A percentile compares a stretch with the other conserved stretches of the same genome.
Evolutionary conservation across 169 alveolate species (phyloP).

Genomic region (Plasmodium cynomolgi): DNA sequence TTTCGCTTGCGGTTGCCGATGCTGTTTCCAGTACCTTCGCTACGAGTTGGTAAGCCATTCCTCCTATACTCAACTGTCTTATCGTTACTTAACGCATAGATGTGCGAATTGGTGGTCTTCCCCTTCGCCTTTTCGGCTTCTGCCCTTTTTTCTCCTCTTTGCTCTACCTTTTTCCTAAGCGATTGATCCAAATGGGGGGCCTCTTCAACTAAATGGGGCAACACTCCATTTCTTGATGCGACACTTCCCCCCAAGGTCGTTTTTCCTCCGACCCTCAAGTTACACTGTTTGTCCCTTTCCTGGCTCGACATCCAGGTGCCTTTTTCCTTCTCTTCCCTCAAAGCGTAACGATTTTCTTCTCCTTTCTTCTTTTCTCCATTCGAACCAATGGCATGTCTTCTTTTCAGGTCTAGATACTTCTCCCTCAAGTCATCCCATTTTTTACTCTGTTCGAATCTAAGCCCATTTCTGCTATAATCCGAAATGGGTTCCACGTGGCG

Average conservation of each 20-base stretch:
- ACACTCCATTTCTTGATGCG: background rate
- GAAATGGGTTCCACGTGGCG: background rate
- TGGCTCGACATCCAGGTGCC: background rate
- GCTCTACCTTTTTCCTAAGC: background rate
- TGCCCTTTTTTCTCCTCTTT: background rate
- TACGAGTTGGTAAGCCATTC: background rate
- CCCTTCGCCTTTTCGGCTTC: background rate
- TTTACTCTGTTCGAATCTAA: background rate
- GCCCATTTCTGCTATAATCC: background rate
- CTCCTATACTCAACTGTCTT: background rate
- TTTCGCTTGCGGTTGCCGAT: background rate
- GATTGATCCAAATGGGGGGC: background rate
- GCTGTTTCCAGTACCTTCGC: background rate
- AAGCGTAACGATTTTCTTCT: background rate
- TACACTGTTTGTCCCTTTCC: background rate
- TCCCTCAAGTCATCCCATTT: conserved; percentile 27
- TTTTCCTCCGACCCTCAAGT: background rate
- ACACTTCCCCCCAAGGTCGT: background rate
- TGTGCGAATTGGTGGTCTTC: background rate
- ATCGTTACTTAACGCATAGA: background rate
- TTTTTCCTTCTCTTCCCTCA: conserved; percentile 1
- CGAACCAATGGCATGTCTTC: background rate
- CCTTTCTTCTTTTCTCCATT: background rate
- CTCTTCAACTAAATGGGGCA: background rate
- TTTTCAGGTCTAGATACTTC: conserved; percentile 9